Evolutionary conservation across 2,329 filamentous ascomycete genomes (phyloP).

Genomic region (Aaosphaeria arxii): DNA sequence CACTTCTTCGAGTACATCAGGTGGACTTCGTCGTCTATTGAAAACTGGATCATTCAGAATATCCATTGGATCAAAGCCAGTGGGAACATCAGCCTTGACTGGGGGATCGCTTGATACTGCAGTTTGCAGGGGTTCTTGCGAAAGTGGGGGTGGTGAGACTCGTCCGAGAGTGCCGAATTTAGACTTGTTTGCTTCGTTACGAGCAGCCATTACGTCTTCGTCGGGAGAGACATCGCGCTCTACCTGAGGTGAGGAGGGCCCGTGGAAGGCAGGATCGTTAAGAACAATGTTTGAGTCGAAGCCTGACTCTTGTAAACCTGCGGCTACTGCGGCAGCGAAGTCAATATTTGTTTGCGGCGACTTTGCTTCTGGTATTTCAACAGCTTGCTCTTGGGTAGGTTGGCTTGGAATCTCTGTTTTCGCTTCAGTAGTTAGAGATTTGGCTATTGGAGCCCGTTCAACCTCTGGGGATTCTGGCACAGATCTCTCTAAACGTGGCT

Average conservation of each 20-base stretch:
- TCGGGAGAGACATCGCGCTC: conserved; percentile 27
- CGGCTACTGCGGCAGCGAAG: conserved; percentile 48
- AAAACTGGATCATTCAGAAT: conserved; percentile 37
- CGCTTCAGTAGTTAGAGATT: no score
- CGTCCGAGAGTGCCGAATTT: conserved; percentile 29
- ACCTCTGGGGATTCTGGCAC: no score
- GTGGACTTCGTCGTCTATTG: conserved; percentile 28
- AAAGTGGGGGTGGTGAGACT: conserved; percentile 24
- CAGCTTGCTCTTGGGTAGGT: background rate
- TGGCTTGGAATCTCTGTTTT: background rate
- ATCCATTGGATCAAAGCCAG: conserved; percentile 35
- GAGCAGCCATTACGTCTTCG: conserved; percentile 30
- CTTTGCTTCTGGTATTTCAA: conserved; percentile 10
- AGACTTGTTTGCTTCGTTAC: conserved; percentile 24
- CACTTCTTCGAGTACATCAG: conserved; percentile 32
- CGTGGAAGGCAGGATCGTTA: conserved; percentile 38
- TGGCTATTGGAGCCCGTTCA: no score
- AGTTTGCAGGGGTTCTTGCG: conserved; percentile 18
- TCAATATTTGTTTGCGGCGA: conserved; percentile 40
- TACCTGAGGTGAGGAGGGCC: conserved; percentile 23
- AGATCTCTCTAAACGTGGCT: no score
- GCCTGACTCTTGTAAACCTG: conserved; percentile 45
- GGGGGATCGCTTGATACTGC: conserved; percentile 31
- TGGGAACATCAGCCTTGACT: conserved; percentile 16
- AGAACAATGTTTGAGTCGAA: conserved; percentile 46